Base-by-base conservation (phyloP, 2,329 filamentous ascomycete species). In the Fusarium nygamai region DNA sequence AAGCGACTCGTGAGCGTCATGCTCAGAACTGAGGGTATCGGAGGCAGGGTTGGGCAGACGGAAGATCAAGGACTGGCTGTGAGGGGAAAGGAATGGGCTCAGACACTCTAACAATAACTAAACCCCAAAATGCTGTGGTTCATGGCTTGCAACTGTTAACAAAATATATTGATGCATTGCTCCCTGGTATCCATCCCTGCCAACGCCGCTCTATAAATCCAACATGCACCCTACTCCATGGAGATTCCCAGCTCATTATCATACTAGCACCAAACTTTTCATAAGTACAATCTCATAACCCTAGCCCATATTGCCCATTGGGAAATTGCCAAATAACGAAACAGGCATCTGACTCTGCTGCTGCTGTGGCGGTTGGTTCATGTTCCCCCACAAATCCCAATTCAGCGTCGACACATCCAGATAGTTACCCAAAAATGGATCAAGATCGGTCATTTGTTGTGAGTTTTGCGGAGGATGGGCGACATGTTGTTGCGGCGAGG, bases 321-420 rank as follows among this genome's bases (percentile, higher is more conserved):
- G 74, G 39, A 79, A 81, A n/a, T 76, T 77, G 44, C 78, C 78
- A 61, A 83, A 83, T 62, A 82, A 77, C 48, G 79, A 74, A 17
- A 78, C 58, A 6, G 81, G 79, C 19, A 82, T 62, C 48, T 82
- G 80, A 16, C 77, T 75, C 36, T 78, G 65, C 27, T 67, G 62
- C 27, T 54, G 64, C 39, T 58, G 54, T 33, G 61, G 76, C 34
- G 73, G 64, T 44, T 76, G 75, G 9, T 73, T 77, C 65, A 80
- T 71, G 61, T 79, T 78, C 22, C 78, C 81, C 80, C 84, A 86
- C 78, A 87, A 82, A 61, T 87, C 86, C 83, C 86, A 86, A 56
- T 86, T 85, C 22, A 87, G 74, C 8, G 80, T 74, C 16, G 82
- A 81, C 11, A 84, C 79, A 69, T 88, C 86, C 24, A 87, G 72